Evolutionary conservation across 768 basidiomycete species (phyloP), one percentile per base, ranked within the genome.

Genomic region (Pulveroboletus sp.): DNA sequence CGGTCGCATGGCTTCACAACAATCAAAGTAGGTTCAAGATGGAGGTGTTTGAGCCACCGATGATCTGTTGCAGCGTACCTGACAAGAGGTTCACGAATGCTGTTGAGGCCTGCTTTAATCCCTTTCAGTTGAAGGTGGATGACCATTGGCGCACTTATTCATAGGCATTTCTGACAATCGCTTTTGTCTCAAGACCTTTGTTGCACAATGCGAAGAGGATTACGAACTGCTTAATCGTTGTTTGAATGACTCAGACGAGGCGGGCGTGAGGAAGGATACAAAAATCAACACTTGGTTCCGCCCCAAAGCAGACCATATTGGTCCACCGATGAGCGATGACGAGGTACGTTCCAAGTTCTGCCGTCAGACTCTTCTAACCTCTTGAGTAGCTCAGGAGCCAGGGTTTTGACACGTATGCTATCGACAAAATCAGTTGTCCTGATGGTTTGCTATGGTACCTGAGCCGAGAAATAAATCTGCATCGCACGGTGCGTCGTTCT

Each of bases 21-120:
- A 83, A 93, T 60, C 74, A 71, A 41, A 57, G 77, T 53, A 69
- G 71, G 50, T 93, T 98, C 73, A 80, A 78, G 64, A 84, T 83
- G 78, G 77, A 84, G 47, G 82, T 97, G n/a, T 82, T 87, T 51
- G 89, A 93, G 66, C 95, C 96, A 14, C 82, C 93, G 0, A 72
- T 83, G 57, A 75, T 99, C 50, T 79, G 80, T 11, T 70, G 92
- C 37, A 82, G 71, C 17, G 78, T 95, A 12, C 81, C 83, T 14
- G 77, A 93, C 63, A 71, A 67, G 58, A 56, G 62, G 36, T 90
- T 75, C 51, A 80, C 81, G 1, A 73, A 81, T 61, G 80, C 84
- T 4, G 79, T 96, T 8, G 94, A 97, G 64, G 74, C 81, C 0
- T 83, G 82, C 46, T 83, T 95, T 58, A 77, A 59, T 51, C 59